Evolutionary conservation across 2,329 filamentous ascomycete genomes (phyloP).

Genomic region (Exophiala phaeomuriformis): DNA sequence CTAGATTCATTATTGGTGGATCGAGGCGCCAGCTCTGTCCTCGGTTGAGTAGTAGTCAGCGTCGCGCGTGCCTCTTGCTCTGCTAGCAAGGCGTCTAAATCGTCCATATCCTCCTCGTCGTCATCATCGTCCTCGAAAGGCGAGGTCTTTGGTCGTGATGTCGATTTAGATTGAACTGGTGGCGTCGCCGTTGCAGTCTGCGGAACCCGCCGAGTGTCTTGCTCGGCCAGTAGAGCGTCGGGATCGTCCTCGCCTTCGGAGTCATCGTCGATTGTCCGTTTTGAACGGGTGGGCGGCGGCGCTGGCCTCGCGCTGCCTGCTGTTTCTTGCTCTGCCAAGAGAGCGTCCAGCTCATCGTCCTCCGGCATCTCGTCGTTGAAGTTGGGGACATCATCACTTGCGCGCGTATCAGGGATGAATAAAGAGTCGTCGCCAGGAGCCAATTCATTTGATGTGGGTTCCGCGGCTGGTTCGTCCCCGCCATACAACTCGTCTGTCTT

Average conservation of each 20-base stretch:
- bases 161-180: neutral
- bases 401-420: conserved; percentile 12
- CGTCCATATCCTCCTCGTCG: conserved; percentile 15
- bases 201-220: conserved; percentile 13
- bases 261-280: conserved; percentile 8
- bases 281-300: neutral
- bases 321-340: conserved; percentile 20
- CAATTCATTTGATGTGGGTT: neutral
- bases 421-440: conserved; percentile 11
- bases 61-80: conserved; percentile 2
- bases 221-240: conserved; percentile 26
- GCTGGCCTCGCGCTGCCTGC: neutral
- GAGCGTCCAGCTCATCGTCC: conserved; percentile 21
- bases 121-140: conserved; percentile 6
- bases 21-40: neutral
- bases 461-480: neutral
- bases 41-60: neutral
- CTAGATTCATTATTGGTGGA: no score
- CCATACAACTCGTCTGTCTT: conserved; percentile 13
- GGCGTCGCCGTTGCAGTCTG: neutral
- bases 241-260: conserved; percentile 27
- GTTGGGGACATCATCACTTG: neutral
- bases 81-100: conserved; percentile 12
- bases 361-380: conserved; percentile 9
- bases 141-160: conserved; percentile 1